These are phyloP conservation scores for Aegilops umbellulata DNA, from an alignment of 176 grass and related monocot genomes.

Conservation along the genomic window DNA sequence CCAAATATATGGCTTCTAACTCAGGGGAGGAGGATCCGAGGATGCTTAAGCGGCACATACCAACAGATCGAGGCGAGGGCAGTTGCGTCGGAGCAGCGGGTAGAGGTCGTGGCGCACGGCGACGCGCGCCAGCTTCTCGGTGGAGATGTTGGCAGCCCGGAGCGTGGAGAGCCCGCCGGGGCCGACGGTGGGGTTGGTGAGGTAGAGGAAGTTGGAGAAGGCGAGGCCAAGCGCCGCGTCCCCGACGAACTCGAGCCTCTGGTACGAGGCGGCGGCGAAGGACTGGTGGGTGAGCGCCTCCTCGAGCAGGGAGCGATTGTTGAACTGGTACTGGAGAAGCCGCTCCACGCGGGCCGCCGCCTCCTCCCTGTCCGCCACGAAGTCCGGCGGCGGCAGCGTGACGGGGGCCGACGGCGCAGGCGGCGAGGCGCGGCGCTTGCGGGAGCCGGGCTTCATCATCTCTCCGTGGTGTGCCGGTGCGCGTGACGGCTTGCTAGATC, in stretches of 20 bases:
- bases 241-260: constrained; percentile 86
- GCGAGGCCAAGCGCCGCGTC: constrained; percentile 71
- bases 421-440: constrained; percentile 9
- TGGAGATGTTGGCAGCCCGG: constrained; percentile 76
- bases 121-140: constrained; percentile 73
- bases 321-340: constrained; percentile 61
- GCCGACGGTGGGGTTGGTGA: constrained; percentile 46
- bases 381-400: constrained; percentile 16
- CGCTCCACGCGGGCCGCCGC: constrained; percentile 38
- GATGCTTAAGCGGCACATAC: constrained; percentile 21
- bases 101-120: constrained; percentile 67
- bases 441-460: background rate
- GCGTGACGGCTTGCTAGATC: background rate
- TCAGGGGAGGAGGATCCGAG: background rate
- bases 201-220: constrained; percentile 58
- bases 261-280: constrained; percentile 35
- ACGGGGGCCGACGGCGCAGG: background rate
- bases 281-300: constrained; percentile 86
- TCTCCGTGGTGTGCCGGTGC: too few species aligned
- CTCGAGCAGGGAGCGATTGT: constrained; percentile 45
- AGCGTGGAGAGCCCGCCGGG: constrained; percentile 58
- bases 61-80: constrained; percentile 47
- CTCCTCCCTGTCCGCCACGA: constrained; percentile 30
- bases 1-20: background rate
- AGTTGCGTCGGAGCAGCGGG: constrained; percentile 59